Base-by-base conservation (phyloP, 2,329 filamentous ascomycete species). In the Fusarium beomiforme region DNA sequence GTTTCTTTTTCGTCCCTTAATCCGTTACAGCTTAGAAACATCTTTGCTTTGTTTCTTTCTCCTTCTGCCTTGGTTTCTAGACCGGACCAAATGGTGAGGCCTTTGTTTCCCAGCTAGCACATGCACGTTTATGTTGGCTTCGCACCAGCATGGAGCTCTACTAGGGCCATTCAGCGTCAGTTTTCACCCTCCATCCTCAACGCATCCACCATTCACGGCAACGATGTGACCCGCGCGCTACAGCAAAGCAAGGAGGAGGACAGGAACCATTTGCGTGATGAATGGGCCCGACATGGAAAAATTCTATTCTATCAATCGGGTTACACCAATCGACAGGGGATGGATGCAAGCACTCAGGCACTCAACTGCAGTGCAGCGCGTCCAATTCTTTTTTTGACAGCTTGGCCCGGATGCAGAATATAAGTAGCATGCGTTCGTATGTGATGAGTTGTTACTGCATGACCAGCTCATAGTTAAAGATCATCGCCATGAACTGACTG, bases 161-260 rank as follows among this genome's bases (percentile, higher is more conserved):
- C n/a, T 42, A 36, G 49, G 36, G 29, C 63, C 64, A 74, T 70
- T 73, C 64, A 69, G 59, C 64, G 33, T 58, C 58, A 49, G 53
- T n/a, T 23, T 44, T 63, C 62, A 62, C 64, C 72, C 70, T 67
- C 68, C 70, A 66, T 58, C 57, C 47, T 62, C 43, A 56, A 46
- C 57, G 49, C 37, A 55, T 64, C 55, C 65, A 64, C 64, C 71
- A 70, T 64, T 43, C n/a, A 59, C 58, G 49, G 43, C 23, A 37
- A 54, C 56, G 39, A 57, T 39, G 49, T 63, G 67, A 73, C 73
- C 71, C 71, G 67, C 71, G 71, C 73, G 73, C 71, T 74, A 75
- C 67, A 34, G 58, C 34, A 59, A 34, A 29, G 29, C 41, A 24
- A 24, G 21, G 26, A 24, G 21, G 26, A 39, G 29, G 43, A 39